Conservation (phyloP, 768 basidiomycete species). For the Lentinula sp. region DNA sequence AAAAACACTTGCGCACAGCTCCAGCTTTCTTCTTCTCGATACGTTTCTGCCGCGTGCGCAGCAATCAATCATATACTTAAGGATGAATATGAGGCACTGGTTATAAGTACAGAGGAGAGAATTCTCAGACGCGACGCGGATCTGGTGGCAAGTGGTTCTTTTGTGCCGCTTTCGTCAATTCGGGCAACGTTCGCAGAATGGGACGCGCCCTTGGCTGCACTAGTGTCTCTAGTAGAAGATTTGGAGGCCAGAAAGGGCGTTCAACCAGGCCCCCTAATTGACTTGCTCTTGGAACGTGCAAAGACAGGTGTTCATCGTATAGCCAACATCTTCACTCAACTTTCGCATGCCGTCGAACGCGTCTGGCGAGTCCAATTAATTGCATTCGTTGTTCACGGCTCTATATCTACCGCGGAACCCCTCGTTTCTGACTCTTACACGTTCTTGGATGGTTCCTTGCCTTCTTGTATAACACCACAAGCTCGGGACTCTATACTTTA, state of each 20-base stretch:
- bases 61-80: constrained; percentile 68
- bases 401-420: constrained; percentile 60
- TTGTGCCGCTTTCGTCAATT: constrained; percentile 81
- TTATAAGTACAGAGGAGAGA: constrained; percentile 77
- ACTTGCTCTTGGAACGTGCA: constrained; percentile 65
- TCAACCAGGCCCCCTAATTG: constrained; percentile 76
- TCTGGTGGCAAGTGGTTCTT: constrained; percentile 74
- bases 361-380: constrained; percentile 84
- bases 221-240: constrained; percentile 58
- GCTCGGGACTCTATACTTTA: constrained; percentile 81
- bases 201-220: constrained; percentile 78
- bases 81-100: constrained; percentile 73
- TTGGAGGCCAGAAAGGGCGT: constrained; percentile 52
- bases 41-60: constrained; percentile 73
- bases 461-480: constrained; percentile 66
- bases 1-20: constrained; percentile 47
- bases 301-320: constrained; percentile 77
- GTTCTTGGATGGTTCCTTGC: constrained; percentile 63
- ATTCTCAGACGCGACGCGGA: constrained; percentile 68
- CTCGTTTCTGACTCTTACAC: constrained; percentile 54
- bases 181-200: constrained; percentile 73
- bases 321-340: constrained; percentile 58
- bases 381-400: constrained; percentile 75
- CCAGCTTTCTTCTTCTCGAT: constrained; percentile 60
- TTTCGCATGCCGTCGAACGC: constrained; percentile 72